Evolutionary conservation across 306 rosid species (phyloP), one percentile per base, ranked within the genome.

Genomic region (Astragalus glycyphyllos): DNA sequence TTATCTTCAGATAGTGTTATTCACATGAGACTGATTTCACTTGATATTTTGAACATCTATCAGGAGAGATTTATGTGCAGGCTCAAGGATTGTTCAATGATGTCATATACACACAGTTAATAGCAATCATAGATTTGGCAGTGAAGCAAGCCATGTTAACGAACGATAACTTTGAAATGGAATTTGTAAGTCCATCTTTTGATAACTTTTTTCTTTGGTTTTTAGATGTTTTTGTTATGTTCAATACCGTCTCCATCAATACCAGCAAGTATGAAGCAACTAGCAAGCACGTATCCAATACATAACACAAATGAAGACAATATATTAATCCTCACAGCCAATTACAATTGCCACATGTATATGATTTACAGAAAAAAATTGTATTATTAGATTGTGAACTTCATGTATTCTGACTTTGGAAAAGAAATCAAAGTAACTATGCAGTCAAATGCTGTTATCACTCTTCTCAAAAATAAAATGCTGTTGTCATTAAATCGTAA

Each of bases 41-140:
- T 50, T 69, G 15, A 76, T 65, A 69, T 71, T 58, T 78, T 37
- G 41, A 64, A 65, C 49, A 45, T 67, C 71, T 66, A 20, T 71
- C 90, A 93, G 98, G 98, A 58, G 98, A 93, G 81, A 82, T 90
- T 48, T 89, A 90, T 66, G 87, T 86, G 68, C 98, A 93, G 81
- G 96, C 96, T 70, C 88, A 88, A 80, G 84, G 79, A 80, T 81
- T 89, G 84, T 90, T 93, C 81, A 86, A 80, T 62, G 86, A 83
- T 75, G 77, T 58, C 47, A 73, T 93, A 86, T 93, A 93, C 60
- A 83, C 80, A 50, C 96, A 81, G 71, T 65, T 90, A 80, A 71
- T 90, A 68, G 84, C 87, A 69, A 80, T 90, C 73, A 69, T 93
- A 70, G 75, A 76, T 76, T 76, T 86, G 86, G 89, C 86, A 51